Evolutionary conservation across 2,329 filamentous ascomycete genomes (phyloP), one percentile per base, ranked within the genome.

Genomic region (Mariannaea elegans): DNA sequence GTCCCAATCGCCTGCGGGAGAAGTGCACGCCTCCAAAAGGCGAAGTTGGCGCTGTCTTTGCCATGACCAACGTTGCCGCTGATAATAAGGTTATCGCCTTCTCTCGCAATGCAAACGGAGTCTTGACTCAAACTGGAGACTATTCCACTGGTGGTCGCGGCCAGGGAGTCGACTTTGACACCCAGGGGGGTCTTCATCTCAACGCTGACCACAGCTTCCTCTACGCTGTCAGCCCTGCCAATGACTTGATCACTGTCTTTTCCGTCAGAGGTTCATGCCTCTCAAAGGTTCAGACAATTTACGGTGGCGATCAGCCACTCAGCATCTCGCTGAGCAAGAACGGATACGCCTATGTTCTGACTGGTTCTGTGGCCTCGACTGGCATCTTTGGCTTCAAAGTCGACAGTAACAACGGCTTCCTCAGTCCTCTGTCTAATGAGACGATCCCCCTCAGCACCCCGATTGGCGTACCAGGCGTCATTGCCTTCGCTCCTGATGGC

Each of bases 121-220:
- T 38, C 7, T 56, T 67, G 19, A 50, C 53, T 13, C 64, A 62
- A 19, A 29, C 32, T 19, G 64, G 59, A 2, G 34, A 38, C 10
- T 64, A 64, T 32, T 50, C 59, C 8, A 67, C 65, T 41, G 61
- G 61, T 29, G 65, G 65, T 72, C 32, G 53, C 34, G 65, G 62
- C 66, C 60, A 77, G 85, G 27, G 93, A 89, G 78, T 97, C 93
- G 50, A 94, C 89, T 80, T 93, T 91, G 59, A 96, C 82, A 83
- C 92, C 90, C 54, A 97, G 86, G 36, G 93, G 90, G 47, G 93
- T 87, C 82, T 96, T 96, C 49, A 52, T 29, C 63, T 67, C 10
- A 58, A 58, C 38, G 52, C 50, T 5, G 62, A 65, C 50, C 29
- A 64, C 47, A 51, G 27, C 16, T 64, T 56, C 49, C 63, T 67